Evolutionary conservation across 768 basidiomycete genomes (phyloP), one percentile per base, ranked within the genome.

Genomic region (Phaffia australis): DNA sequence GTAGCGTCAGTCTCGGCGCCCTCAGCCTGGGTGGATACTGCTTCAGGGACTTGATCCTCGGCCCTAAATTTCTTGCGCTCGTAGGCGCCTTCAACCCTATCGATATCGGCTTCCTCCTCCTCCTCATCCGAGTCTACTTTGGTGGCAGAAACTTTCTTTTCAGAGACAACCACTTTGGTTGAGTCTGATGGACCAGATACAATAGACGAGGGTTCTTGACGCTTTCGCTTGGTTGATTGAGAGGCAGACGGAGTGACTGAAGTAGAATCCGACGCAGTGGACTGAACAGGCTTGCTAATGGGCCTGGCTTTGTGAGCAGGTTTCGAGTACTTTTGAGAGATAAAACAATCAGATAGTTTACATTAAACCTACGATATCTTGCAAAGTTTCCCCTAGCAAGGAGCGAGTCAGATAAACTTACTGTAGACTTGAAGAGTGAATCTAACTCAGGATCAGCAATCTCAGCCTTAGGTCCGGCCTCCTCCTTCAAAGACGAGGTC

Each of bases 1-100:
- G 79, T n/a, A 84, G 78, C 27, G 19, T 78, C 77, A 6, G 69
- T 74, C 47, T 76, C 77, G 19, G 71, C 72, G 15, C 71, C 74
- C 63, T 80, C 79, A 1, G 75, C 74, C n/a, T 77, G 73, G 52
- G 66, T 71, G 18, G 50, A 27, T 27, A 11, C 54, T 5, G 25
- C 55, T 46, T 25, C 9, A 55, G 42, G 23, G 46, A 56, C 21
- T 30, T 56, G 49, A 56, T 58, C 16, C 35, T 46, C 56, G 35
- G 49, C 59, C 19, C 72, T 74, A 8, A 69, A 72, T n/a, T 73
- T 69, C 35, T 69, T 64, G 23, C 56, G 42, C 63, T 69, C 67
- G 61, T 69, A 69, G 1, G 61, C 70, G 27, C 69, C 65, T 19
- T 69, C 69, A 11, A 60, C 56, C 1, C 59, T 70, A 23, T 64